Percentiles rank a stretch among this genome's conserved stretches.
Evolutionary conservation across 768 basidiomycete genomes (phyloP).

Genomic region (Russula griseocarnosa): DNA sequence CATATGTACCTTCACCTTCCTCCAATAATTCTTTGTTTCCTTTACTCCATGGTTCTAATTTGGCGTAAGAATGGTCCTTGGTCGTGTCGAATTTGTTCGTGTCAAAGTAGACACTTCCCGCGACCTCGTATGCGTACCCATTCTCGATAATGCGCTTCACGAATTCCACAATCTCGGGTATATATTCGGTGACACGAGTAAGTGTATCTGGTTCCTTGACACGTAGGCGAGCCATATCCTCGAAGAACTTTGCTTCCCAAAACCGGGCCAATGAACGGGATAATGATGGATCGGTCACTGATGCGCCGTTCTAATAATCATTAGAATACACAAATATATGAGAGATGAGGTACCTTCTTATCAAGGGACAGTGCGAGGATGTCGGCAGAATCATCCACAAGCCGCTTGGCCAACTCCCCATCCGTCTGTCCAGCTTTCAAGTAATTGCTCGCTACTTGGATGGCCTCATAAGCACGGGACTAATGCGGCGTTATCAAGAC

Average conservation of each 20-base stretch:
- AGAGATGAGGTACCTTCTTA: constrained; percentile 50
- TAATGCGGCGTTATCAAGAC: constrained; percentile 19
- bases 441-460: constrained; percentile 46
- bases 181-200: constrained; percentile 95
- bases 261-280: constrained; percentile 76
- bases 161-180: constrained; percentile 90
- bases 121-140: constrained; percentile 73
- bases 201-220: constrained; percentile 86
- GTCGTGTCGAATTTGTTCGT: constrained; percentile 75
- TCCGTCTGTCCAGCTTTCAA: constrained; percentile 42
- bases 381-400: constrained; percentile 75
- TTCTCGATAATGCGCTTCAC: constrained; percentile 81
- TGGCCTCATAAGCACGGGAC: constrained; percentile 53
- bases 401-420: constrained; percentile 45
- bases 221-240: constrained; percentile 85
- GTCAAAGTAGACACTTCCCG: constrained; percentile 91
- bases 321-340: constrained; percentile 11
- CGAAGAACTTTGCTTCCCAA: constrained; percentile 89
- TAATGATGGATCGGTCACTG: constrained; percentile 82
- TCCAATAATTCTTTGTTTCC: constrained; percentile 86
- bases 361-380: constrained; percentile 71
- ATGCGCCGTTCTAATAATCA: constrained; percentile 58
- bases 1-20: constrained; percentile 76
- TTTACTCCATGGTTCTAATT: constrained; percentile 94
- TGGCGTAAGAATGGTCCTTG: constrained; percentile 81